These are phyloP conservation scores for Mentha longifolia DNA, from an alignment of 257 asterid species.

Conservation along the genomic window DNA sequence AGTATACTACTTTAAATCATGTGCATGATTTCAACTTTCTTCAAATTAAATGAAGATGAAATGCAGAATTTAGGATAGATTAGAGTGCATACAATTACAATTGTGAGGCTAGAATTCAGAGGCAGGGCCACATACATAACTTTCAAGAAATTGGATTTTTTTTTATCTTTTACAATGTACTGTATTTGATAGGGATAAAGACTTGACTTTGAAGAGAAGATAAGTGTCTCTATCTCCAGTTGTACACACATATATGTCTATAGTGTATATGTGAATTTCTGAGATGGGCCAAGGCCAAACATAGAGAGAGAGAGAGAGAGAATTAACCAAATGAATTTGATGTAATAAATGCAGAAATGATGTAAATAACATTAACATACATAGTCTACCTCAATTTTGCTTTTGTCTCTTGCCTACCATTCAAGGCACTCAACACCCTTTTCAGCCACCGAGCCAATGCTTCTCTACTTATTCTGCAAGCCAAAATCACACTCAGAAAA, in stretches of 20 bases:
- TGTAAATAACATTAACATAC: conserved; percentile 26
- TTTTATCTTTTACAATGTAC: conserved; percentile 25
- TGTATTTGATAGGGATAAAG: conserved; percentile 49
- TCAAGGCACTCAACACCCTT: conserved; percentile 63
- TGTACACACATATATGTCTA: conserved; percentile 43
- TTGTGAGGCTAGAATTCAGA: conserved; percentile 8
- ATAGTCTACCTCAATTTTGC: conserved; percentile 48
- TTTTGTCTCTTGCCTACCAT: conserved; percentile 59
- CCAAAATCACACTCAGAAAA: conserved; percentile 47
- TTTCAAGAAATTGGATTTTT: conserved; percentile 32
- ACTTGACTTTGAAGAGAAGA: conserved; percentile 85
- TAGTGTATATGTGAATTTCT: conserved; percentile 8
- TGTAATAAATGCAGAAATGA: conserved; percentile 45
- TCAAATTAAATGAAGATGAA: background rate
- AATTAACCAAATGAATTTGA: conserved; percentile 33
- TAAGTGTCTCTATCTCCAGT: conserved; percentile 54
- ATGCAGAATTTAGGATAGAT: conserved; percentile 1
- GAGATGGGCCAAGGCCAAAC: background rate
- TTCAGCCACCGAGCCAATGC: conserved; percentile 51
- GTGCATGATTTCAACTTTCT: background rate
- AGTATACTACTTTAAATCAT: background rate
- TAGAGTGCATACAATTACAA: background rate
- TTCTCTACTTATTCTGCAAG: conserved; percentile 58
- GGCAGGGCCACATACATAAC: conserved; percentile 43
- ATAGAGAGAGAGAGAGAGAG: conserved; percentile 26